Evolutionary conservation across 2,329 filamentous ascomycete species (phyloP).

Genomic region (Cordyceps fumosorosea): DNA sequence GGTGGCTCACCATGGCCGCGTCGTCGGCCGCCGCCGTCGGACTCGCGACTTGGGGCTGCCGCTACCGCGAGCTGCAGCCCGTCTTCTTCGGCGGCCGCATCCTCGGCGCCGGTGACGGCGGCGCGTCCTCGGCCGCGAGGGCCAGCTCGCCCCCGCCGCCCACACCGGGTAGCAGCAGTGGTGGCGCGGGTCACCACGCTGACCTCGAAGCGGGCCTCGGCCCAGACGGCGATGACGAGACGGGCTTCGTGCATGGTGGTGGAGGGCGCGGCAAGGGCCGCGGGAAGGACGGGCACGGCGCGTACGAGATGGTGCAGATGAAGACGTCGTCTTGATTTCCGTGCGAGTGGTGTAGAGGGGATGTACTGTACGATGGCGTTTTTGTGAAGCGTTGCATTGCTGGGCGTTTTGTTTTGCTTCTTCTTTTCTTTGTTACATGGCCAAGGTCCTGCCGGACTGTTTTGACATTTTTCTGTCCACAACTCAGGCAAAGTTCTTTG

Average conservation of each 20-base stretch:
- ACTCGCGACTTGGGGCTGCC: conserved; percentile 84
- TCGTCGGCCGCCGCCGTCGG: conserved; percentile 43
- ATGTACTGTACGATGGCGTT: neutral
- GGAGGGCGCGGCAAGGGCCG: conserved; percentile 39
- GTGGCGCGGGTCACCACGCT: conserved; percentile 11
- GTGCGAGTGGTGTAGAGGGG: no score
- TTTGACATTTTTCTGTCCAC: neutral
- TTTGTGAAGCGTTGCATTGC: conserved; percentile 27
- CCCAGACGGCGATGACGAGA: conserved; percentile 37
- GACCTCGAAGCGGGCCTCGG: conserved; percentile 18
- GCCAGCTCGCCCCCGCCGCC: conserved; percentile 18
- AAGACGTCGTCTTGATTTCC: conserved; percentile 22
- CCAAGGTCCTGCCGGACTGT: neutral
- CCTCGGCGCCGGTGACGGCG: conserved; percentile 22
- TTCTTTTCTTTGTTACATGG: conserved; percentile 12
- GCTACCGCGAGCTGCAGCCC: conserved; percentile 80
- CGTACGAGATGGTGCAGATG: conserved; percentile 61
- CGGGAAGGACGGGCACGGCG: conserved; percentile 47
- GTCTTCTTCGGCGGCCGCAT: conserved; percentile 67
- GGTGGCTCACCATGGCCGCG: conserved; percentile 64
- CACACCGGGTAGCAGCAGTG: neutral
- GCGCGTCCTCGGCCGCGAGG: neutral
- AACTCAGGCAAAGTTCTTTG: neutral
- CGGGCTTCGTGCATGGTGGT: conserved; percentile 41
- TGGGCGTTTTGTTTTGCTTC: conserved; percentile 23